phyloP scores from a whole-genome alignment of 768 basidiomycete species.

The Panaeolus cyanescens region DNA sequence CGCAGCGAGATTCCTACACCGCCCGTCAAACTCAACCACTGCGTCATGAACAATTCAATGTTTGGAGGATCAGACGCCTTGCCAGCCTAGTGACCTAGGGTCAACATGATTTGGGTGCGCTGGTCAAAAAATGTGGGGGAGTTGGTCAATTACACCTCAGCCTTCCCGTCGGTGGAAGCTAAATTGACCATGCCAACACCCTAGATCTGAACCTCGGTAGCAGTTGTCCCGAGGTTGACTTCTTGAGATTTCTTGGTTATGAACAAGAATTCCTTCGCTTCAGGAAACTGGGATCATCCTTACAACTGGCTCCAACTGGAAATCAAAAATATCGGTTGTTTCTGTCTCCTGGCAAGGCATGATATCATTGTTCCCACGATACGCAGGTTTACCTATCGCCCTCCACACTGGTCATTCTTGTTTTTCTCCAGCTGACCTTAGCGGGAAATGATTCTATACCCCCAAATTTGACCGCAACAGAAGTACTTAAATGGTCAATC shows the following conservation, averaged over 20 bases:
- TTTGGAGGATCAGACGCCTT: neutral
- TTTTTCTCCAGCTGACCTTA: neutral
- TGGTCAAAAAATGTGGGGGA: neutral
- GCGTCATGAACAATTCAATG: neutral
- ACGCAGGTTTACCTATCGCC: neutral
- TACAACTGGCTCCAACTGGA: neutral
- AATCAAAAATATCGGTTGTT: neutral
- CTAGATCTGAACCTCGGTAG: neutral
- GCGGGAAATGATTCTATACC: neutral
- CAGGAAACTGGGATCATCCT: neutral
- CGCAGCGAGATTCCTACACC: neutral
- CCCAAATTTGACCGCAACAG: neutral
- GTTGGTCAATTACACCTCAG: neutral
- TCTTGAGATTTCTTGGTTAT: neutral
- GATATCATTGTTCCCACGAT: neutral
- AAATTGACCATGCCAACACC: neutral
- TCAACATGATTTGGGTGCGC: neutral
- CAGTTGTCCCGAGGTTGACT: neutral
- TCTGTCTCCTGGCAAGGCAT: neutral
- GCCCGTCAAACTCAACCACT: neutral
- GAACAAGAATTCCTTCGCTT: neutral
- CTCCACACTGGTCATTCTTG: neutral
- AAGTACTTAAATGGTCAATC: neutral
- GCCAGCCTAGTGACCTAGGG: neutral
- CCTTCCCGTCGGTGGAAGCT: neutral